These are phyloP conservation scores for Ramalina peruviana DNA, from an alignment of 495 filamentous ascomycete species.

Conservation along the genomic window DNA sequence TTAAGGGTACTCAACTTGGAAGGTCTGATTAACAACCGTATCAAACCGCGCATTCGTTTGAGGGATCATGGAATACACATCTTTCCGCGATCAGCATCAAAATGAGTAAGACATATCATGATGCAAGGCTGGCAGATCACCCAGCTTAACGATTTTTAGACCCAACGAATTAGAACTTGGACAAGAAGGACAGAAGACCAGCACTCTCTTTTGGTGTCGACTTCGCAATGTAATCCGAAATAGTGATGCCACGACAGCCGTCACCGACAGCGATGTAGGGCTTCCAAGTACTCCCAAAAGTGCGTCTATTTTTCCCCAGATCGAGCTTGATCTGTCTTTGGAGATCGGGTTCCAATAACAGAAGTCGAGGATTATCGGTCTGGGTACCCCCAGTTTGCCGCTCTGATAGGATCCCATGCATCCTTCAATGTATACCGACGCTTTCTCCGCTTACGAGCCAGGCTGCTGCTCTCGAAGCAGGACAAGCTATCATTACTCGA, in stretches of 20 bases:
- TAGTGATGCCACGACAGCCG: not conserved
- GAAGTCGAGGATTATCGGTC: conserved; percentile 22
- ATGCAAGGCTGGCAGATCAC: not conserved
- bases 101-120: not conserved
- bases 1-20: not conserved
- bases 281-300: not conserved
- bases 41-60: not conserved
- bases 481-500: conserved; percentile 22
- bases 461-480: conserved; percentile 19
- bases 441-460: conserved; percentile 17
- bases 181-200: too few species aligned
- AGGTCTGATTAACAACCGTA: not conserved
- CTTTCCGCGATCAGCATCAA: not conserved
- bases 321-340: not conserved
- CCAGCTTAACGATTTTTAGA: not conserved
- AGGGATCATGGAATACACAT: not conserved
- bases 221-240: not conserved
- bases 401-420: conserved; percentile 16
- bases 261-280: not conserved
- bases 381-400: conserved; percentile 24
- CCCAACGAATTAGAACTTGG: not conserved
- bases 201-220: not conserved
- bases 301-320: not conserved
- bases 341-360: not conserved
- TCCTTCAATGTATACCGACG: conserved; percentile 19